Base-by-base conservation (phyloP, 176 grass and related monocot species). In the Elaeis guineensis region DNA sequence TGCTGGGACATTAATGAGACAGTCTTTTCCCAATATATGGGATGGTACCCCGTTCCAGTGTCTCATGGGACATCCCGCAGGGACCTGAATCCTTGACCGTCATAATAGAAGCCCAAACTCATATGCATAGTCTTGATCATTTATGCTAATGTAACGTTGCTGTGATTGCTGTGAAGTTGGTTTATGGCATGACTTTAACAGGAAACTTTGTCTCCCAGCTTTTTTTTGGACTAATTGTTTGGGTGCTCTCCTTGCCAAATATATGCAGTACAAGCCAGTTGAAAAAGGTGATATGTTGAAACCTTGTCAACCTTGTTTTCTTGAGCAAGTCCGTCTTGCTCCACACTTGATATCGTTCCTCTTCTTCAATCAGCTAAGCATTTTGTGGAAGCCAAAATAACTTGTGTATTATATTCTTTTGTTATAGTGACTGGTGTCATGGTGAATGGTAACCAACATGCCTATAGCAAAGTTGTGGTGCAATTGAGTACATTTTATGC, bases 241-340 rank as follows among this genome's bases (percentile, higher is more conserved):
- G 52, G 22, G 77, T 63, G 63, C 49, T 72, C 54, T 75, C 21
- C 30, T 83, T 49, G 75, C 78, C 19, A 88, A 83, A 62, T 76
- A 64, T 26, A 80, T 83, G 58, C 54, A 53, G 61, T 85, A 80
- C 39, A 79, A 80, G 11, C 76, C 73, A 75, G 62, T 91, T 26
- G 88, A 78, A 70, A 97, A 97, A 88, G 87, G 87, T 91, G 28
- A 55, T 16, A 22, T 63, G 17, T 16, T 4, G 55, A 55, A 60
- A 59, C 14, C 22, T 51, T 57, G 6, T 24, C 0, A 23, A 44
- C 1, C 16, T 56, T 18, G 5, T 9, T 57, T 69, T 9, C 2
- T 11, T 12, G 54, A 14, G 12, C 8, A 56, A 21, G 35, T 12
- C 35, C 11, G 11, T 44, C 2, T 44, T 44, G 2, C 35, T 44